Evolutionary conservation across 139 green algal species (phyloP).

Genomic region (Trebouxia sp.): DNA sequence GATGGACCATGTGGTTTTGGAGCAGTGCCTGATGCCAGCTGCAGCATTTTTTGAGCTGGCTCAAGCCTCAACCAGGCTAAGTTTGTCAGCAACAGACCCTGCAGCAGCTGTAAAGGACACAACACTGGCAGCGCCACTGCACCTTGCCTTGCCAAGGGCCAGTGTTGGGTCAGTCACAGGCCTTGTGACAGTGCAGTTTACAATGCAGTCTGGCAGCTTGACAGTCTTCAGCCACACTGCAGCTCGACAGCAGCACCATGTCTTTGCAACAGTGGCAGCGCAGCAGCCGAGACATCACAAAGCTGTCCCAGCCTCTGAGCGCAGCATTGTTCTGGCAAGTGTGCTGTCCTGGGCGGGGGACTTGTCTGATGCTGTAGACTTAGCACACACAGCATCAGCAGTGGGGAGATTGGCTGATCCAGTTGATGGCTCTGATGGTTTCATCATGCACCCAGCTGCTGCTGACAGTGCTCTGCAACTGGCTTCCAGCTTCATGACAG

Average conservation of each 20-base stretch:
- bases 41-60: conserved; percentile 69
- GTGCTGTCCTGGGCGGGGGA: neutral
- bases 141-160: neutral
- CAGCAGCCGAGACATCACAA: neutral
- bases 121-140: neutral
- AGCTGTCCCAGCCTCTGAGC: neutral
- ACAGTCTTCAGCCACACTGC: neutral
- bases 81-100: neutral
- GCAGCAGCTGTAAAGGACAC: neutral
- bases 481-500: neutral
- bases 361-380: neutral
- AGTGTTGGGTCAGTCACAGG: neutral
- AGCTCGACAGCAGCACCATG: neutral
- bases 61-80: neutral
- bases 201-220: neutral
- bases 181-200: neutral
- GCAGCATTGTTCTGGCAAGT: neutral
- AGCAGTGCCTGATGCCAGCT: conserved; percentile 57
- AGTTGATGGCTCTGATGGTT: neutral
- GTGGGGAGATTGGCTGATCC: neutral
- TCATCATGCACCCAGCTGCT: conserved; percentile 7
- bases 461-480: neutral
- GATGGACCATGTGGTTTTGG: conserved; percentile 50
- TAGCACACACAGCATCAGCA: neutral
- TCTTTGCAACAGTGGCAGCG: neutral